These are phyloP conservation scores for Eimeria praecox DNA, from an alignment of 169 alveolate species.

Conservation along the genomic window DNA sequence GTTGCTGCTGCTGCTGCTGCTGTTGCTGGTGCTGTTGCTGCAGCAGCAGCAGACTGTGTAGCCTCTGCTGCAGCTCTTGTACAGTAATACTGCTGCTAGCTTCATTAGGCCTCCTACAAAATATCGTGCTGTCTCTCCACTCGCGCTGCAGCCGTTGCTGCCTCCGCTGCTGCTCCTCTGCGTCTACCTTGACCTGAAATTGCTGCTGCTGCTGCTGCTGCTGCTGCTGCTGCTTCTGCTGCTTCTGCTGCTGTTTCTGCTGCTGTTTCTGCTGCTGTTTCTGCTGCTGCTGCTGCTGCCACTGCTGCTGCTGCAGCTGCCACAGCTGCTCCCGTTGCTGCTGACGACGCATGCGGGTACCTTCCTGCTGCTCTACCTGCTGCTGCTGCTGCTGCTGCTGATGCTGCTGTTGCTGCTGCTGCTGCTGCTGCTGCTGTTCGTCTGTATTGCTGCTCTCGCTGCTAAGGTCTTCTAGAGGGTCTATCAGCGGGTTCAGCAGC, in stretches of 20 bases:
- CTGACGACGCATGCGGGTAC: neutral
- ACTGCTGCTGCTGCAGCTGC: slow-evolving; percentile 21
- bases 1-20: neutral
- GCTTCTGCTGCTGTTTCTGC: neutral
- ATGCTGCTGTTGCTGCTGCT: neutral
- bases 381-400: slow-evolving; percentile 4
- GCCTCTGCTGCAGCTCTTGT: slow-evolving; percentile 19
- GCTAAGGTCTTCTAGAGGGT: neutral
- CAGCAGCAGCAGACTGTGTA: neutral
- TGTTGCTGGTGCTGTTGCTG: slow-evolving; percentile 9
- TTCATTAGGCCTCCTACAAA: neutral
- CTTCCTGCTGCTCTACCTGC: neutral
- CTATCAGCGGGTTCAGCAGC: neutral
- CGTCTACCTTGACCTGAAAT: neutral
- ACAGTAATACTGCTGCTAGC: neutral
- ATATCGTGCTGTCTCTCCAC: neutral
- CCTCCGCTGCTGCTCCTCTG: slow-evolving; percentile 20
- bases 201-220: slow-evolving; percentile 19
- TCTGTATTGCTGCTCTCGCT: neutral
- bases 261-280: neutral
- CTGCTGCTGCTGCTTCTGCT: neutral
- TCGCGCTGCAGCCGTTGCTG: slow-evolving; percentile 43
- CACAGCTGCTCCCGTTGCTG: neutral
- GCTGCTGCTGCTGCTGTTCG: neutral
- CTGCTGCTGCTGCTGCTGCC: neutral